Base-by-base conservation (phyloP, 1,284 basidiomycete species). In the Pseudozyma flocculosa region DNA sequence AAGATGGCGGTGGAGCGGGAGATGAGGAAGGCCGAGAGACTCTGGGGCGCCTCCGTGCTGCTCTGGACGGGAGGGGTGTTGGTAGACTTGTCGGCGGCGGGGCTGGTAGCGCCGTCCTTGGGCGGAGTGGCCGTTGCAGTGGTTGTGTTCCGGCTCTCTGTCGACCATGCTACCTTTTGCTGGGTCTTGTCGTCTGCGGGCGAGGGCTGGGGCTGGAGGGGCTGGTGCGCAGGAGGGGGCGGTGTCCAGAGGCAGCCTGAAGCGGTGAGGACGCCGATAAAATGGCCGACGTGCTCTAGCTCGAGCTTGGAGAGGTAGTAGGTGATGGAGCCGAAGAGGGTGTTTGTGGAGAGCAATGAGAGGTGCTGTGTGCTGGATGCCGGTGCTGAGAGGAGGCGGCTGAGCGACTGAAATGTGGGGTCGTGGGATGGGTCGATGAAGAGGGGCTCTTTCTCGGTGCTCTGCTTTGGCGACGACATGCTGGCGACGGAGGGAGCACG, bases 321-420 rank as follows among this genome's bases (percentile, higher is more conserved):
- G 14, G 68, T 67, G 47, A 76, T 71, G 45, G 73, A 60, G n/a
- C 71, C 62, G 36, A 67, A 74, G 10, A 76, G 64, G 0, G 65
- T 60, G 40, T 51, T 45, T 7, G 70, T 52, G 4, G 66, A 67
- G 36, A 76, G 61, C 19, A 75, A 48, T 15, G 68, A 63, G 37
- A 76, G 55, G 36, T 69, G 68, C 40, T 64, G 54, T 3, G 68
- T 61, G 32, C 72, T 74, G 29, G 63, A 54, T 2, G 70, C 55
- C 3, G 66, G 65, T 3, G 74, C 70, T 0, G 61, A 54, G 0
- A 76, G 57, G 23, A 76, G 68, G 41, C 68, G 64, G 24, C 65
- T 62, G 24, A 74, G 55, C 3, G 72, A 68, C 23, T 66, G 67
- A 32, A 66, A 74, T 7, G 70, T 68, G 36, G 70, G 50, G 47